Percentiles rank a stretch among this genome's conserved stretches.
Evolutionary conservation across 805 yeast species (phyloP).

Genomic region (Soucietia sequanensis): DNA sequence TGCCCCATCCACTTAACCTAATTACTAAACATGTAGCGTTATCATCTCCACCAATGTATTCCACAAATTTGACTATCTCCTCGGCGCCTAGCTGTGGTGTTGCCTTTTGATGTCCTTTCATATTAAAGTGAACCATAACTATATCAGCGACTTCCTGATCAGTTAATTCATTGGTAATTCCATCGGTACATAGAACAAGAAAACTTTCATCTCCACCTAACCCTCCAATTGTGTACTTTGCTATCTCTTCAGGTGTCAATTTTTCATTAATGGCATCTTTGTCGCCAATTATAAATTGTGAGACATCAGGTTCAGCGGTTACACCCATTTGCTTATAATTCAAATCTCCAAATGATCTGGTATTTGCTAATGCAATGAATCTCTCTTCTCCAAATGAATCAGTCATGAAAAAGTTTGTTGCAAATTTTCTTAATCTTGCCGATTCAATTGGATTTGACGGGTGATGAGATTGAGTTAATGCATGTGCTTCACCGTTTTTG

Average conservation of each 20-base stretch:
- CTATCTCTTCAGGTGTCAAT: conserved; percentile 38
- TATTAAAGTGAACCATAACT: conserved; percentile 63
- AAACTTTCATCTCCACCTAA: conserved; percentile 88
- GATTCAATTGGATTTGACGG: conserved; percentile 82
- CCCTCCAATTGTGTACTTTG: conserved; percentile 34
- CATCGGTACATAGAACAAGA: conserved; percentile 80
- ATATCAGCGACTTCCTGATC: conserved; percentile 94
- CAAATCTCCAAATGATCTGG: conserved; percentile 90
- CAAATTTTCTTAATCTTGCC: conserved; percentile 61
- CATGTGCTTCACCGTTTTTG: conserved; percentile 71
- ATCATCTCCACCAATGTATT: conserved; percentile 87
- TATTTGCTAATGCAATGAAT: conserved; percentile 80
- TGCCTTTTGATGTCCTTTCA: conserved; percentile 65
- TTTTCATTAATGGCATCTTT: conserved; percentile 26
- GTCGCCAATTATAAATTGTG: conserved; percentile 67
- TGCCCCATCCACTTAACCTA: conserved; percentile 87
- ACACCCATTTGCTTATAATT: conserved; percentile 80
- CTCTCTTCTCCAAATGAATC: conserved; percentile 94
- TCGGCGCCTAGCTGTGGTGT: conserved; percentile 84
- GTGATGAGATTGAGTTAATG: conserved; percentile 80
- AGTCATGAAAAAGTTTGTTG: conserved; percentile 62
- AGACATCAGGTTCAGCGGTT: conserved; percentile 88
- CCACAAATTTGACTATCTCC: conserved; percentile 81
- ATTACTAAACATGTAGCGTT: conserved; percentile 91
- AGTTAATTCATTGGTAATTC: conserved; percentile 73